Evolutionary conservation across 1,284 basidiomycete genomes (phyloP).

Genomic region (Microbotryomycetes sp.): DNA sequence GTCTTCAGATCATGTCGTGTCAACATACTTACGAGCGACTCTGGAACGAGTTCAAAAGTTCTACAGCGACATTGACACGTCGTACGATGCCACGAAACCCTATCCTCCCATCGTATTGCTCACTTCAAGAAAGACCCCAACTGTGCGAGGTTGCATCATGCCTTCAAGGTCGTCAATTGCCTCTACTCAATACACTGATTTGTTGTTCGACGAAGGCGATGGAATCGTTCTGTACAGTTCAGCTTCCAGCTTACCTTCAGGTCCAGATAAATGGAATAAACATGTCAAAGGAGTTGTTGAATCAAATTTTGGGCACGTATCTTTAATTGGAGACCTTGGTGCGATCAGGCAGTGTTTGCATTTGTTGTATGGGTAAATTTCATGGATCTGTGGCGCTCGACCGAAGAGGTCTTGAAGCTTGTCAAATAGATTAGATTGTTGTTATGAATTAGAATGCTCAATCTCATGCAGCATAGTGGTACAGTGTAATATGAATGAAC

Average conservation of each 20-base stretch:
- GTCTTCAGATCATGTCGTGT: slow-evolving; percentile 1
- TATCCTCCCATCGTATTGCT: slow-evolving; percentile 42
- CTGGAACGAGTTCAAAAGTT: slow-evolving; percentile 36
- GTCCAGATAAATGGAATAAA: slow-evolving; percentile 25
- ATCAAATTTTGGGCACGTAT: slow-evolving; percentile 37
- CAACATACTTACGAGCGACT: slow-evolving; percentile 27
- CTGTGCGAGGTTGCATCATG: slow-evolving; percentile 39
- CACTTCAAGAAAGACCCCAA: slow-evolving; percentile 38
- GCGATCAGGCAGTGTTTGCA: slow-evolving; percentile 20
- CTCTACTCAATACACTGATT: slow-evolving; percentile 15
- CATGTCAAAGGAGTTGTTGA: slow-evolving; percentile 36
- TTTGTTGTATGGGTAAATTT: not conserved
- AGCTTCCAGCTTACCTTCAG: slow-evolving; percentile 36
- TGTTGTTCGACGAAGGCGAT: slow-evolving; percentile 36
- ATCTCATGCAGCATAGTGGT: no score
- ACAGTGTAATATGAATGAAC: no score
- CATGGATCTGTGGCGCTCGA: no score
- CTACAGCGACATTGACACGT: slow-evolving; percentile 32
- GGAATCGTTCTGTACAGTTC: slow-evolving; percentile 40
- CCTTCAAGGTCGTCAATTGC: slow-evolving; percentile 19
- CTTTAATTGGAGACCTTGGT: slow-evolving; percentile 36
- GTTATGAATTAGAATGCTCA: no score
- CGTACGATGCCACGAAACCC: slow-evolving; percentile 30
- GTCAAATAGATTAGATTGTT: no score
- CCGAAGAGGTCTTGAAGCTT: no score